Evolutionary conservation across 768 basidiomycete genomes (phyloP).

Genomic region (Asterophora parasitica): DNA sequence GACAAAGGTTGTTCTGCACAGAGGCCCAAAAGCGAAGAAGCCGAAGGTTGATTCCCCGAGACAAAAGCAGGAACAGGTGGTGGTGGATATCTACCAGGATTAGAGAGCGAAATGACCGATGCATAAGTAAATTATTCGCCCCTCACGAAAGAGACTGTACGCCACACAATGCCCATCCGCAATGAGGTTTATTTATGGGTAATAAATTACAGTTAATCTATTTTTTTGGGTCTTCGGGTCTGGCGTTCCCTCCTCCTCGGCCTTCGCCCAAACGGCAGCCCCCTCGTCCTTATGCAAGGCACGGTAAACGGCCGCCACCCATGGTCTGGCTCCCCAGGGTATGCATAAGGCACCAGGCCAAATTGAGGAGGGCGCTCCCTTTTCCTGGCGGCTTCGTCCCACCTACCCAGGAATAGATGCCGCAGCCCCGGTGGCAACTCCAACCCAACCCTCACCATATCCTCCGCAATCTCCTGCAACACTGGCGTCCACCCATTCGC

Average conservation of each 20-base stretch:
- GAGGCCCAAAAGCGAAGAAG: slow-evolving; percentile 11
- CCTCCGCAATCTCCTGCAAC: slow-evolving; percentile 15
- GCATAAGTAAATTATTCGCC: neutral
- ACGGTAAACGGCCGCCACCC: slow-evolving; percentile 11
- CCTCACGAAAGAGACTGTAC: too few species aligned
- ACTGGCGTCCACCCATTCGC: slow-evolving; percentile 11
- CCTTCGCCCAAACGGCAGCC: neutral
- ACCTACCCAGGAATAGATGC: slow-evolving; percentile 18
- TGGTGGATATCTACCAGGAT: slow-evolving; percentile 9
- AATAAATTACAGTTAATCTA: too few species aligned
- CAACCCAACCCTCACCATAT: slow-evolving; percentile 16
- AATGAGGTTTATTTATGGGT: neutral
- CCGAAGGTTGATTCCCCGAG: neutral
- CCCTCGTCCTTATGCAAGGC: slow-evolving; percentile 12
- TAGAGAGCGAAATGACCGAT: neutral
- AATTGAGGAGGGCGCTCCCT: neutral
- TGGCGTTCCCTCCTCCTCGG: neutral
- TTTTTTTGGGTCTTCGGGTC: neutral
- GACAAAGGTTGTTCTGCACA: slow-evolving; percentile 1
- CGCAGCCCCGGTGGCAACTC: slow-evolving; percentile 15
- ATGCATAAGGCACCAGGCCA: slow-evolving; percentile 12
- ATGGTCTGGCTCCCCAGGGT: neutral
- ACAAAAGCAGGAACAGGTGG: neutral
- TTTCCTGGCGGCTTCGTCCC: slow-evolving; percentile 9
- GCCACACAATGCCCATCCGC: too few species aligned